Percentiles rank a stretch among this genome's conserved stretches.
These are phyloP conservation scores for Lentinula aciculospora DNA, from an alignment of 768 basidiomycete species.

Conservation along the genomic window DNA sequence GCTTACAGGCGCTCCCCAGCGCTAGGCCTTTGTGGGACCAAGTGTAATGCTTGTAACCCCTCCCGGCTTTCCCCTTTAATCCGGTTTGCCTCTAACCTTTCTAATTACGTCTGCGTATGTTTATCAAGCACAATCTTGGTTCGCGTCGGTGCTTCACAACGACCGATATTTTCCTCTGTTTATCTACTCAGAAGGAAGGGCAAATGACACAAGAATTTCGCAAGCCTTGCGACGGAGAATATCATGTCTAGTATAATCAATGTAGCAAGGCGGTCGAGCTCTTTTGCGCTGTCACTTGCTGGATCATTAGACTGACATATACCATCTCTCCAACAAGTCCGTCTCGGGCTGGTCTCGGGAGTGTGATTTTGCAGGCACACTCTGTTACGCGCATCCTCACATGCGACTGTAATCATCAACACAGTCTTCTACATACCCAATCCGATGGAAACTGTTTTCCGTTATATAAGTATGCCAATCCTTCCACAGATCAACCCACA, in stretches of 20 bases:
- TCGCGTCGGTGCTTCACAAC: background rate
- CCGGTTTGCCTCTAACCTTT: background rate
- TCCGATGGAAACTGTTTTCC: background rate
- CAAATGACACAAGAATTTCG: background rate
- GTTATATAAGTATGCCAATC: background rate
- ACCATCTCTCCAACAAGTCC: background rate
- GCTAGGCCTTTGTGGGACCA: background rate
- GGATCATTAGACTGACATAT: background rate
- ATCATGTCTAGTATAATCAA: background rate
- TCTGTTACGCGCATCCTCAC: background rate
- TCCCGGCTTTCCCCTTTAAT: background rate
- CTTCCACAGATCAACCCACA: background rate
- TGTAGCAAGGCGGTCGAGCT: background rate
- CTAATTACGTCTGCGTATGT: background rate
- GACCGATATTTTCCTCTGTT: background rate
- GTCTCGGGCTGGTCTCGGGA: slow-evolving; percentile 1
- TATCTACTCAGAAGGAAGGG: background rate
- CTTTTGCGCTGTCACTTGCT: background rate
- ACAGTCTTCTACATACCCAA: background rate
- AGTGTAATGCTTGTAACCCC: background rate
- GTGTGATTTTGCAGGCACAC: background rate
- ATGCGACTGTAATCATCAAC: background rate
- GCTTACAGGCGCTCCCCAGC: background rate
- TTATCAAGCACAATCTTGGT: background rate
- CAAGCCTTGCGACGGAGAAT: background rate